Evolutionary conservation across 495 filamentous ascomycete genomes (phyloP).

Genomic region (Penicillium dipodomyicola): DNA sequence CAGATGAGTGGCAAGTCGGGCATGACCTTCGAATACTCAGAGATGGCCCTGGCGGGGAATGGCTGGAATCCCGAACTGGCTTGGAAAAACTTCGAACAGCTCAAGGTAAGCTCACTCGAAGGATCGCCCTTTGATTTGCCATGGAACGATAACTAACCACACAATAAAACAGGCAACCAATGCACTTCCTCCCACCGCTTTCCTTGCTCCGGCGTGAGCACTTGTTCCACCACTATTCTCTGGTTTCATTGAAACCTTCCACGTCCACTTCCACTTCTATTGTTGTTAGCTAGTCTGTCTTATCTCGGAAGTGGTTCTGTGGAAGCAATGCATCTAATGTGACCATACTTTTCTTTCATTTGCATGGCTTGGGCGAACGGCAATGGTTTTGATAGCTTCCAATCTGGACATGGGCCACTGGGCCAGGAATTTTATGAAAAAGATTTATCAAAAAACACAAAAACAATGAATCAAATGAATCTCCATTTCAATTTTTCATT

Average conservation of each 20-base stretch:
- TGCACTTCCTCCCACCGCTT: conserved; percentile 40
- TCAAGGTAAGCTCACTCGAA: conserved; percentile 35
- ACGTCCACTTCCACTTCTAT: conserved; percentile 1
- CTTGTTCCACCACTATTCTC: background rate
- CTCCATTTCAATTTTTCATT: background rate
- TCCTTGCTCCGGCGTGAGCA: conserved; percentile 28
- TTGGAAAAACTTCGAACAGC: conserved; percentile 61
- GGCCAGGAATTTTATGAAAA: conserved; percentile 28
- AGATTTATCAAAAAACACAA: conserved; percentile 11
- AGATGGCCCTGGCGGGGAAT: conserved; percentile 66
- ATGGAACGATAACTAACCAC: background rate
- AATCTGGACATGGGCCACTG: conserved; percentile 27
- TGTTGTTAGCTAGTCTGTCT: conserved; percentile 2
- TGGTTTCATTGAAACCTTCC: background rate
- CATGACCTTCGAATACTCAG: conserved; percentile 70
- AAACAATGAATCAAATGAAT: background rate
- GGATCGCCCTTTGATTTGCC: background rate
- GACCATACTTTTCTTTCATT: conserved; percentile 15
- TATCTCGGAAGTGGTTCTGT: background rate
- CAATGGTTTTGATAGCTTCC: conserved; percentile 17
- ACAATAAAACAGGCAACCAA: conserved; percentile 37
- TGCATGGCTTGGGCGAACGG: conserved; percentile 48
- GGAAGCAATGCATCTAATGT: conserved; percentile 17
- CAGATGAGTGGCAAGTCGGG: conserved; percentile 66
- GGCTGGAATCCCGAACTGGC: conserved; percentile 73